Percentiles rank a stretch among this genome's conserved stretches.
phyloP scores from a whole-genome alignment of 116 monocot genomes.

The Posidonia oceanica region DNA sequence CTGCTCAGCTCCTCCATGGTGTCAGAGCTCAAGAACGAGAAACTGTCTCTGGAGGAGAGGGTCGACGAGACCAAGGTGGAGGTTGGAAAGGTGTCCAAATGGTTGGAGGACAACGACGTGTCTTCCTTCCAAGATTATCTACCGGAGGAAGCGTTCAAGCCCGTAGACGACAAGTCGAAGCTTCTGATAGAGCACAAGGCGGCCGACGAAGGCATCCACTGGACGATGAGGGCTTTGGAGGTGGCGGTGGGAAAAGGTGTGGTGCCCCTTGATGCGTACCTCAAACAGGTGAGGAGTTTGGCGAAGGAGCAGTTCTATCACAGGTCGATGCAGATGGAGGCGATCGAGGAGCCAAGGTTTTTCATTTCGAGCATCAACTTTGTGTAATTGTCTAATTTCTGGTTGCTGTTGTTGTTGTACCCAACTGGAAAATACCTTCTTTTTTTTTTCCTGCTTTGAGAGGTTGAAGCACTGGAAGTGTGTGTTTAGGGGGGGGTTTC shows the following conservation, averaged over 20 bases:
- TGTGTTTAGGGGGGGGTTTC: too few relatives aligned
- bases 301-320: slow-evolving; percentile 27
- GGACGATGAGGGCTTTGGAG: slow-evolving; percentile 7
- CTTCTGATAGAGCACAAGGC: slow-evolving; percentile 9
- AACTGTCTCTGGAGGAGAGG: neutral
- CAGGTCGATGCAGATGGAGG: neutral
- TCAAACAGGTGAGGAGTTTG: slow-evolving; percentile 29
- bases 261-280: slow-evolving; percentile 5
- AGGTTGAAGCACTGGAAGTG: too few relatives aligned
- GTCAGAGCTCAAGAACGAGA: slow-evolving; percentile 13
- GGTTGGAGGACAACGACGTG: slow-evolving; percentile 9
- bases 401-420: too few relatives aligned
- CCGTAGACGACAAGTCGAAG: slow-evolving; percentile 1
- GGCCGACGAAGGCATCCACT: slow-evolving; percentile 17
- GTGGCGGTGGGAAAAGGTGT: slow-evolving; percentile 7
- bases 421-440: too few relatives aligned
- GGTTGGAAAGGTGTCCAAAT: slow-evolving; percentile 2
- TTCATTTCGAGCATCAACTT: too few relatives aligned
- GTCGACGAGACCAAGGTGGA: slow-evolving; percentile 1
- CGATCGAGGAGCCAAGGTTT: too few relatives aligned
- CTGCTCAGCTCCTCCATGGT: neutral
- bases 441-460: too few relatives aligned
- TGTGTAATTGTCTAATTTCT: too few relatives aligned
- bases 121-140: neutral
- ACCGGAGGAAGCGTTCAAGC: slow-evolving; percentile 10